Conservation (phyloP, 176 grass and related monocot genomes). For the Avena atlantica region DNA sequence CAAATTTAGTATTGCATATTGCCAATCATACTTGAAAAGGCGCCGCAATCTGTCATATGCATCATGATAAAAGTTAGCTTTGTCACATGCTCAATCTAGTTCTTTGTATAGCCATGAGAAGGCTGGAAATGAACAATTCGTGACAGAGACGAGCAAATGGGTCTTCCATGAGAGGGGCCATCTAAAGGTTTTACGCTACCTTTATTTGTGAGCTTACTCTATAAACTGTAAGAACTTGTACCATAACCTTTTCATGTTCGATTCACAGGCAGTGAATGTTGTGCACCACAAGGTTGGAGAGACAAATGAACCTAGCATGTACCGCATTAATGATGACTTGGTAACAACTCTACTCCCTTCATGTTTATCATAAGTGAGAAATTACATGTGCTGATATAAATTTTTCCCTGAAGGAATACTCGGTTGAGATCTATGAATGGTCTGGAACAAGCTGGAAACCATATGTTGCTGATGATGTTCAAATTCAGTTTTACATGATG, state of each 20-base stretch:
- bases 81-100: slow-evolving; percentile 31
- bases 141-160: slow-evolving; percentile 97
- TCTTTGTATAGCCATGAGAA: slow-evolving; percentile 65
- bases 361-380: slow-evolving; percentile 26
- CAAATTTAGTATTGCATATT: slow-evolving; percentile 13
- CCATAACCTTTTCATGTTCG: slow-evolving; percentile 10
- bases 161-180: slow-evolving; percentile 97
- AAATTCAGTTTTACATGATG: slow-evolving; percentile 99
- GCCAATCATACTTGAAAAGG: neutral
- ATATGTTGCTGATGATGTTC: slow-evolving; percentile 95
- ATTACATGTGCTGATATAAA: slow-evolving; percentile 43
- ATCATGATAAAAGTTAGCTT: slow-evolving; percentile 3
- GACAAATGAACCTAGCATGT: slow-evolving; percentile 86
- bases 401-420: slow-evolving; percentile 79
- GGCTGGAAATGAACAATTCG: slow-evolving; percentile 92
- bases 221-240: neutral
- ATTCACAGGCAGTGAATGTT: slow-evolving; percentile 76
- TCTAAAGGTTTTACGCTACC: slow-evolving; percentile 72
- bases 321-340: slow-evolving; percentile 98
- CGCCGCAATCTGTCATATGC: neutral
- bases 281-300: slow-evolving; percentile 86
- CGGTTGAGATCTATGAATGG: slow-evolving; percentile 98
- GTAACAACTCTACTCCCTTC: slow-evolving; percentile 63
- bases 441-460: slow-evolving; percentile 97
- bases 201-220: neutral